Percentiles rank a stretch among this genome's conserved stretches.
Conservation (phyloP, 345 rosid species). For the Arabidopsis thaliana region DNA sequence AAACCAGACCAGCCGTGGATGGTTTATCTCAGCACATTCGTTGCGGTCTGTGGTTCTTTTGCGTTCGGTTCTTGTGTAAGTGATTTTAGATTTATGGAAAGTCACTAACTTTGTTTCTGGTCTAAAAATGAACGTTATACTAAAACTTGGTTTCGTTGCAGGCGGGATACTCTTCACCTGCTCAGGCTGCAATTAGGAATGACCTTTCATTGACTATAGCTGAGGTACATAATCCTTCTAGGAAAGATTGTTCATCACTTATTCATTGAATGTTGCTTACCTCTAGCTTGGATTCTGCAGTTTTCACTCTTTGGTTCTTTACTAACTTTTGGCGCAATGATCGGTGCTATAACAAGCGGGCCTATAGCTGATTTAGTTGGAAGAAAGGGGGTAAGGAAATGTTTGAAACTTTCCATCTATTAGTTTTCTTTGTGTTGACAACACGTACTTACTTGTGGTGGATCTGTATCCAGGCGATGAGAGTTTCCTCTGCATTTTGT, state of each 20-base stretch:
- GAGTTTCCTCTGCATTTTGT: constrained; percentile 65
- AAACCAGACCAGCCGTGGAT: constrained; percentile 58
- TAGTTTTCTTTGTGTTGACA: not conserved
- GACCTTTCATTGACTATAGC: constrained; percentile 71
- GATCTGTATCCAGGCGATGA: constrained; percentile 67
- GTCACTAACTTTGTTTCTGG: constrained; percentile 2
- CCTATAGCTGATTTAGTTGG: constrained; percentile 82
- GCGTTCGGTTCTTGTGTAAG: constrained; percentile 89
- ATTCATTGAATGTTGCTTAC: constrained; percentile 16
- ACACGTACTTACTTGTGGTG: constrained; percentile 13
- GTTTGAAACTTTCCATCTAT: not conserved
- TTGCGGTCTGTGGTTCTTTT: constrained; percentile 86
- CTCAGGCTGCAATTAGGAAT: constrained; percentile 76
- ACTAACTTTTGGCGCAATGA: constrained; percentile 91
- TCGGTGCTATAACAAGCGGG: constrained; percentile 90
- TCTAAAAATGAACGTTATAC: constrained; percentile 8
- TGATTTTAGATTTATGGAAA: constrained; percentile 9
- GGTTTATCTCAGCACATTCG: constrained; percentile 80
- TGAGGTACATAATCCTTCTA: constrained; percentile 50
- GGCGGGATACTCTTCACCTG: constrained; percentile 93
- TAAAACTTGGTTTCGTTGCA: constrained; percentile 44
- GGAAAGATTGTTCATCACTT: not conserved
- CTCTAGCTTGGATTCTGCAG: constrained; percentile 49
- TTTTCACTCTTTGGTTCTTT: constrained; percentile 87
- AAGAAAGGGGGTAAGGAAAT: constrained; percentile 74